Evolutionary conservation across 306 rosid genomes (phyloP), one percentile per base, ranked within the genome.

Genomic region (Oemleria cerasiformis): DNA sequence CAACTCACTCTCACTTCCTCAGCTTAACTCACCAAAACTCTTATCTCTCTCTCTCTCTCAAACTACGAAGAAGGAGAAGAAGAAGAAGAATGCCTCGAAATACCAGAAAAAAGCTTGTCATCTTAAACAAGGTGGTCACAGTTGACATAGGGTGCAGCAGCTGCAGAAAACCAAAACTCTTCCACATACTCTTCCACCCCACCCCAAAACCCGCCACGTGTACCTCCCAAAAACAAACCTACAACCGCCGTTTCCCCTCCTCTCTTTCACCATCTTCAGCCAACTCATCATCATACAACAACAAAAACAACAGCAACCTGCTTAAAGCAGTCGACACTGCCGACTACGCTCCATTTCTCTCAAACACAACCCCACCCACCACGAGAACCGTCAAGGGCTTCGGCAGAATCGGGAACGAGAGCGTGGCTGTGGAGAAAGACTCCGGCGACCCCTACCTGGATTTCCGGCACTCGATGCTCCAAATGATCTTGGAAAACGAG

Each of bases 381-480:
- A 67, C 84, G 5, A 72, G 75, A 57, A 71, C 73, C 0, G 77
- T 76, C 20, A 70, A 66, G 1, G 96, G 89, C 0, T 86, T 91
- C 15, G 98, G 97, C 0, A 80, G 92, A 17, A 83, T 56, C 4
- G 97, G 95, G 30, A 84, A 80, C 3, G 98, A 87, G 70, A 89
- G 95, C n/a, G 82, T 94, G 51, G 97, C 99, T 2, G 88, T 94
- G 19, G 99, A 89, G 88, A 91, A 91, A 65, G 96, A 94, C 17
- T 91, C 99, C 14, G 92, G 87, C 65, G 97, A 94, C 69, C 99
- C 99, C 39, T 94, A 89, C 75, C 14, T 87, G 51, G 99, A 94
- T 70, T 94, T 94, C 50, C 78, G 88, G 57, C 91, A 86, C 9
- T 94, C 99, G 7, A 94, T 94, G 99, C 87, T 91, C 1, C 95